These are phyloP conservation scores for Entomortierella beljakovae DNA, from an alignment of 192 early-diverging fungal genomes.

Conservation along the genomic window DNA sequence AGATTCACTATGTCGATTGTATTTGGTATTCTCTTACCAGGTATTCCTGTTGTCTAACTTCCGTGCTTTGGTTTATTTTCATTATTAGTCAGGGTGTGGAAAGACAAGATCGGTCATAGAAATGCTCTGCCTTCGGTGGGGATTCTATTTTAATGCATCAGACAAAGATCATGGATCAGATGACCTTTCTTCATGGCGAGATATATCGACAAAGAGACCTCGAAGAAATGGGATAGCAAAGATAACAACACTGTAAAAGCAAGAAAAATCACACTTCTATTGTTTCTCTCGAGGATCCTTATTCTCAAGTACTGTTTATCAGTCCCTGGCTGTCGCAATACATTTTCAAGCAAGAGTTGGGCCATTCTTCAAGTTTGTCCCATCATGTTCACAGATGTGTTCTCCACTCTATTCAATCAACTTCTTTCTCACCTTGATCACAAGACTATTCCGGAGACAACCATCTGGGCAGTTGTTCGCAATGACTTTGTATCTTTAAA, in stretches of 20 bases:
- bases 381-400: not conserved
- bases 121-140: too few species aligned
- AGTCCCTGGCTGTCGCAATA: not conserved
- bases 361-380: not conserved
- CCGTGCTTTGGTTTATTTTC: too few species aligned
- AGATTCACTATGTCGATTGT: too few species aligned
- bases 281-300: not conserved
- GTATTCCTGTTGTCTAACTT: too few species aligned
- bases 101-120: not conserved
- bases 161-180: not conserved
- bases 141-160: conserved; percentile 2
- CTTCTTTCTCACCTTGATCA: conserved; percentile 1
- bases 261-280: not conserved
- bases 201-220: not conserved
- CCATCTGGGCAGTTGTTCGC: not conserved
- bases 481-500: not conserved
- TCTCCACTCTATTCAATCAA: not conserved
- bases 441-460: not conserved
- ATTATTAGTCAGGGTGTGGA: not conserved
- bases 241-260: not conserved
- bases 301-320: not conserved
- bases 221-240: not conserved
- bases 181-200: not conserved
- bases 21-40: too few species aligned
- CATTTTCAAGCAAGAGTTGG: not conserved